A percentile compares a stretch with the other conserved stretches of the same genome.
phyloP scores from a whole-genome alignment of 2,329 filamentous ascomycete species.

The Diaporthe longicolla region DNA sequence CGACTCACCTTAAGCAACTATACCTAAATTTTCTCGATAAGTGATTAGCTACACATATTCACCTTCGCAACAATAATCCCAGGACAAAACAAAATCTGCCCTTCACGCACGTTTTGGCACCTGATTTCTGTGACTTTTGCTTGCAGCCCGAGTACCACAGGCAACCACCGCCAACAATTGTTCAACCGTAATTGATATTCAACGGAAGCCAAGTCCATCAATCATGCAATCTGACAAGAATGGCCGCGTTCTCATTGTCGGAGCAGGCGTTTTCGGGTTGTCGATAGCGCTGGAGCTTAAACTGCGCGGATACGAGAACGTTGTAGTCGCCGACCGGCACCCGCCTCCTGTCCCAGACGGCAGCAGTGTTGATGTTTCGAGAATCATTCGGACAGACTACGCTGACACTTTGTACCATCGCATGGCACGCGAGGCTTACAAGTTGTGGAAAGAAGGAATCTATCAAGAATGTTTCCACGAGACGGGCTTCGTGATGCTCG shows the following conservation, averaged over 20 bases:
- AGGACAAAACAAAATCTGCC: no score
- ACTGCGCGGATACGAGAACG: background rate
- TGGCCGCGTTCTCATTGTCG: background rate
- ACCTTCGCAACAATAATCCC: no score
- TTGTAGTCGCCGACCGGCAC: background rate
- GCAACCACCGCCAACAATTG: background rate
- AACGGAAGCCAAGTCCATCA: background rate
- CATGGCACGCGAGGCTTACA: background rate
- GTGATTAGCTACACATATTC: no score
- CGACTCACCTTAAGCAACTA: no score
- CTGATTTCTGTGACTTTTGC: no score
- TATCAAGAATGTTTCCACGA: background rate
- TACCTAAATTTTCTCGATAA: no score
- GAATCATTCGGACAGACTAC: conserved; percentile 1
- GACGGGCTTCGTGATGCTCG: background rate
- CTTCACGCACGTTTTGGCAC: no score
- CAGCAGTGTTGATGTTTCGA: conserved; percentile 1
- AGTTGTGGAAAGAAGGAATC: background rate
- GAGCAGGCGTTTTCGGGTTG: background rate
- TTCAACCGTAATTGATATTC: background rate
- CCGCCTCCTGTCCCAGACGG: background rate
- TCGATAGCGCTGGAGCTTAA: background rate
- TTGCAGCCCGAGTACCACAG: no score
- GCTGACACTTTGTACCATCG: background rate
- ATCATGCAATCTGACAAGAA: background rate